A percentile compares a stretch with the other conserved stretches of the same genome.
phyloP scores from a whole-genome alignment of 208 protist species.

The Acanthamoeba comandoni region DNA sequence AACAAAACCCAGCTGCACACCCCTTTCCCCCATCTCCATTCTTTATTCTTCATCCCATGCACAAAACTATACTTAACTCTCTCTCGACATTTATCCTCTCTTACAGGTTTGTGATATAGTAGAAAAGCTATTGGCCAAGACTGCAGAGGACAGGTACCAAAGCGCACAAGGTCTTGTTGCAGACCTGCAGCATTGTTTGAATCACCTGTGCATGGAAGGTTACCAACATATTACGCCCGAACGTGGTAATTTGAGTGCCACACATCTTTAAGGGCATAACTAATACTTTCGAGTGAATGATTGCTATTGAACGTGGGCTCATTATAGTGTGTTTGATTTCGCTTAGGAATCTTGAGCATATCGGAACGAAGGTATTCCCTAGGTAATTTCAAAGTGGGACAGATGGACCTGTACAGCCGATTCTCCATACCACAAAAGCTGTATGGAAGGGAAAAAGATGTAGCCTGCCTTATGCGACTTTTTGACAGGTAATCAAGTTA shows the following conservation, averaged over 20 bases:
- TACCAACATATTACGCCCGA: no score
- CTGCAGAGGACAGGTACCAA: constrained; percentile 48
- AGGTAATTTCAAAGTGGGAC: constrained; percentile 37
- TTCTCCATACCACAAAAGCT: neutral
- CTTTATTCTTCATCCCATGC: no score
- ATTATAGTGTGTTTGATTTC: constrained; percentile 1
- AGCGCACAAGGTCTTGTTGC: constrained; percentile 33
- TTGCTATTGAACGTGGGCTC: no score
- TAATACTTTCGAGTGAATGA: no score
- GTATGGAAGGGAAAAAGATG: constrained; percentile 6
- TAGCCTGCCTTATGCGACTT: neutral
- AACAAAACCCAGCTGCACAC: no score
- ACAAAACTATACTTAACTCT: no score
- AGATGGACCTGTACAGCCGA: constrained; percentile 49
- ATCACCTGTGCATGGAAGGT: no score
- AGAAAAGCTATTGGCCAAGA: constrained; percentile 64
- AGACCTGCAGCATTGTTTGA: neutral
- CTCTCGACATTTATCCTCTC: no score
- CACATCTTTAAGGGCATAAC: no score
- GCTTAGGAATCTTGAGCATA: neutral
- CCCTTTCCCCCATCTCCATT: no score
- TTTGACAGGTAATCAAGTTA: neutral
- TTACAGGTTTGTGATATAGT: constrained; percentile 29
- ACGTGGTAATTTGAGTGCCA: no score
- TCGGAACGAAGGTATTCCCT: neutral